Evolutionary conservation across 1,284 basidiomycete genomes (phyloP).

Genomic region (Fistulinella staudtii): DNA sequence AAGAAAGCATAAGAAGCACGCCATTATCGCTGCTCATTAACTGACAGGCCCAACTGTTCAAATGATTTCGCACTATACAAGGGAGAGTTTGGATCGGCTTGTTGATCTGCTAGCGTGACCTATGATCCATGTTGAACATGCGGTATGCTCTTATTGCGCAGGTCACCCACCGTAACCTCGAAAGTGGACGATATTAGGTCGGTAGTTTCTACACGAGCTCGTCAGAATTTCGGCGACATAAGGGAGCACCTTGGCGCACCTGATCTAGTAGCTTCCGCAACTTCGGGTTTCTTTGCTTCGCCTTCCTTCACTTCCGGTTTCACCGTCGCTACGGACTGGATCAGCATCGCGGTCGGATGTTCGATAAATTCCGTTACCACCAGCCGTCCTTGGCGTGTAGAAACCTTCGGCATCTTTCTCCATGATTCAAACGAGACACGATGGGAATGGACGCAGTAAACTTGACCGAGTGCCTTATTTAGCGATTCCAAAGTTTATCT

Average conservation of each 20-base stretch:
- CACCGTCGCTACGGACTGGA: conserved; percentile 5
- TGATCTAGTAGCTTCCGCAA: conserved; percentile 18
- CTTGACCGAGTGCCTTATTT: conserved; percentile 16
- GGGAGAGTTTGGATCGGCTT: conserved; percentile 94
- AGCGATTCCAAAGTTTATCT: conserved; percentile 21
- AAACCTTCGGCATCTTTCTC: conserved; percentile 75
- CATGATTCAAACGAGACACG: conserved; percentile 38
- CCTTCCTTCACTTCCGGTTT: conserved; percentile 27
- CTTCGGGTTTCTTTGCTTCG: conserved; percentile 24
- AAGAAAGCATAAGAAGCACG: too few species aligned
- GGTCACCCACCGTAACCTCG: conserved; percentile 61
- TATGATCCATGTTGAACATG: conserved; percentile 34
- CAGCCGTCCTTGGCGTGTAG: conserved; percentile 45
- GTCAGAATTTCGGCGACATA: background rate
- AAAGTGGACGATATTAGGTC: conserved; percentile 72
- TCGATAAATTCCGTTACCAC: conserved; percentile 17
- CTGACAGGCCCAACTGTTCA: conserved; percentile 90
- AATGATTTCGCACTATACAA: conserved; percentile 93
- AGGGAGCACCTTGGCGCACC: conserved; percentile 15
- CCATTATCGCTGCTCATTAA: too few species aligned
- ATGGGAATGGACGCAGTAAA: conserved; percentile 3
- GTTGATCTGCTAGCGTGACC: conserved; percentile 97
- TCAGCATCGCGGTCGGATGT: conserved; percentile 10
- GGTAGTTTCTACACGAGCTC: conserved; percentile 26
- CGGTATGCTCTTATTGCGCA: background rate